Conservation (phyloP, 371 early-diverging fungal species). For the Batrachochytrium dendrobatidis region DNA sequence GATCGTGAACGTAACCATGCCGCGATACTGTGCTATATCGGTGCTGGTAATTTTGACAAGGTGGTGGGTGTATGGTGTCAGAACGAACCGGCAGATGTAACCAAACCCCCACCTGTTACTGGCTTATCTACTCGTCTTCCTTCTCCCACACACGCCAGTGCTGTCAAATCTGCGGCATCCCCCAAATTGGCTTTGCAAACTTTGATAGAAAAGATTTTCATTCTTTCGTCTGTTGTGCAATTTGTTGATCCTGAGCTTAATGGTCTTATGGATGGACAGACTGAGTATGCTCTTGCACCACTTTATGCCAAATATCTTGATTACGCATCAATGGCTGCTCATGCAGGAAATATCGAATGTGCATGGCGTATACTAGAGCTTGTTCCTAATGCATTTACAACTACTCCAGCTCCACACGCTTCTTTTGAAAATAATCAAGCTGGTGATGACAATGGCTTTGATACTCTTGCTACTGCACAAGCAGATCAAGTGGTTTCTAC, state of each 20-base stretch:
- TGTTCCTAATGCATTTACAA: conserved; percentile 23
- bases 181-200: conserved; percentile 58
- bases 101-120: neutral
- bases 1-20: conserved; percentile 26
- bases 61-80: conserved; percentile 74
- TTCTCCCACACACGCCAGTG: too few relatives aligned
- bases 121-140: too few relatives aligned
- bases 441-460: neutral
- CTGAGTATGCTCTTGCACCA: conserved; percentile 49
- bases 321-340: conserved; percentile 71
- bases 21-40: conserved; percentile 83
- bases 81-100: conserved; percentile 19
- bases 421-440: neutral
- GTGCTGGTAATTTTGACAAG: conserved; percentile 79
- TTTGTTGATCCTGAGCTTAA: conserved; percentile 55
- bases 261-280: conserved; percentile 19
- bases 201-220: conserved; percentile 82
- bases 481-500: conserved; percentile 7
- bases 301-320: conserved; percentile 81
- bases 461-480: neutral
- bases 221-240: conserved; percentile 83
- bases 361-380: conserved; percentile 71
- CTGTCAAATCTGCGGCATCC: conserved; percentile 21
- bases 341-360: conserved; percentile 65
- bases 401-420: neutral